A percentile compares a stretch with the other conserved stretches of the same genome.
These are phyloP conservation scores for Glonium stellatum DNA, from an alignment of 495 filamentous ascomycete species.

Conservation along the genomic window DNA sequence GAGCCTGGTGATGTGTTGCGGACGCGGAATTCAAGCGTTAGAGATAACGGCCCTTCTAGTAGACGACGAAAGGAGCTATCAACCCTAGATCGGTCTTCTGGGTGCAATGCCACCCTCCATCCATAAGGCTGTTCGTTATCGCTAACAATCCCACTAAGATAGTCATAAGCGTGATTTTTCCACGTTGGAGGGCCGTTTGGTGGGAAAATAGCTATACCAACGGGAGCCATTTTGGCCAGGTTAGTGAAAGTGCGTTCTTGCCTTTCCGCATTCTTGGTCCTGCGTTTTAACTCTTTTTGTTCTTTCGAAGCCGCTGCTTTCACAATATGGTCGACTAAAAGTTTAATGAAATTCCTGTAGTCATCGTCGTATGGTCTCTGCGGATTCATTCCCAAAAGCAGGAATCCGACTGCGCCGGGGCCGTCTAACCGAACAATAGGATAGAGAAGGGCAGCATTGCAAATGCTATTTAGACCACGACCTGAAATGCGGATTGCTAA, in stretches of 20 bases:
- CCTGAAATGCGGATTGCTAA: conserved; percentile 1
- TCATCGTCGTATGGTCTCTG: conserved; percentile 13
- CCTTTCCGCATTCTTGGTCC: conserved; percentile 1
- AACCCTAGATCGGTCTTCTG: conserved; percentile 5
- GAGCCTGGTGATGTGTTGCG: background rate
- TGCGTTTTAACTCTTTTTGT: background rate
- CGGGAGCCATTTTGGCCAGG: conserved; percentile 6
- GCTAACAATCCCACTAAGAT: background rate
- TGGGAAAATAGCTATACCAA: conserved; percentile 4
- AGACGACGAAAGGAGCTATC: background rate
- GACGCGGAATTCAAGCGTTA: conserved; percentile 5
- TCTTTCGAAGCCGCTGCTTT: conserved; percentile 6
- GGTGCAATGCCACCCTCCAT: conserved; percentile 1
- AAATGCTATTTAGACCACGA: conserved; percentile 1
- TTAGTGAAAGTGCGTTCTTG: conserved; percentile 10
- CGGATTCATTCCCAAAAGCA: conserved; percentile 14
- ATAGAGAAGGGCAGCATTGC: conserved; percentile 12
- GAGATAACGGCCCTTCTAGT: background rate
- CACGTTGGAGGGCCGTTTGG: background rate
- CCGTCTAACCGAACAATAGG: conserved; percentile 12
- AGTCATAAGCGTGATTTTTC: background rate
- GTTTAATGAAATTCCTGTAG: conserved; percentile 7
- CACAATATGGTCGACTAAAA: conserved; percentile 7
- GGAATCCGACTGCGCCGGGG: conserved; percentile 5
- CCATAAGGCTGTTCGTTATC: background rate